Evolutionary conservation across 257 asterid genomes (phyloP).

Genomic region (Mentha longifolia): DNA sequence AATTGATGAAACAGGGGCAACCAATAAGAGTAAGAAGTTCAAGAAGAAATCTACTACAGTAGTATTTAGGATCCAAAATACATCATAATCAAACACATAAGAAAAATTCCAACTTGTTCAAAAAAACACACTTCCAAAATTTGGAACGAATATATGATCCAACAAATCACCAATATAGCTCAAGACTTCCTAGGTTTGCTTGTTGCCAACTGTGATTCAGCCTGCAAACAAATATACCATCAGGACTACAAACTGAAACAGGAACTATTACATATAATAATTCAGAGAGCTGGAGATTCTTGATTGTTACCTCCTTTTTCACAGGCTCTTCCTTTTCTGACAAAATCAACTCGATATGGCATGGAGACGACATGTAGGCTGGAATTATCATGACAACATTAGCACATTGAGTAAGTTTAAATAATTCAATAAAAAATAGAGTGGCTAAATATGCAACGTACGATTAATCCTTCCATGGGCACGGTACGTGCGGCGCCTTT

Average conservation of each 20-base stretch:
- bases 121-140: constrained; percentile 35
- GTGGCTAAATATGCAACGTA: constrained; percentile 25
- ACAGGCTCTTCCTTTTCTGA: constrained; percentile 77
- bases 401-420: neutral
- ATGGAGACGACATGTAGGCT: constrained; percentile 81
- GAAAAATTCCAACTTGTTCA: neutral
- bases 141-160: constrained; percentile 11
- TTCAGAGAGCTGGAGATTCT: neutral
- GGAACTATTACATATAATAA: no score
- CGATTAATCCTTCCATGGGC: constrained; percentile 83
- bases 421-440: neutral
- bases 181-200: constrained; percentile 49
- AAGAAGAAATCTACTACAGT: constrained; percentile 18
- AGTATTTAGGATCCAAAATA: constrained; percentile 6
- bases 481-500: constrained; percentile 78
- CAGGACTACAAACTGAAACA: neutral
- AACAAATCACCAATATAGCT: constrained; percentile 2
- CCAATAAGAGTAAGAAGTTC: neutral
- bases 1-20: no score
- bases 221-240: constrained; percentile 30
- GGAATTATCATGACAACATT: constrained; percentile 17
- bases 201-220: constrained; percentile 41
- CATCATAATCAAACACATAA: constrained; percentile 5
- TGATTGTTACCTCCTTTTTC: constrained; percentile 55
- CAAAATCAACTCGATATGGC: constrained; percentile 70